A percentile compares a stretch with the other conserved stretches of the same genome.
These are phyloP conservation scores for Glaciozyma antarctica DNA, from an alignment of 768 basidiomycete species.

Conservation along the genomic window DNA sequence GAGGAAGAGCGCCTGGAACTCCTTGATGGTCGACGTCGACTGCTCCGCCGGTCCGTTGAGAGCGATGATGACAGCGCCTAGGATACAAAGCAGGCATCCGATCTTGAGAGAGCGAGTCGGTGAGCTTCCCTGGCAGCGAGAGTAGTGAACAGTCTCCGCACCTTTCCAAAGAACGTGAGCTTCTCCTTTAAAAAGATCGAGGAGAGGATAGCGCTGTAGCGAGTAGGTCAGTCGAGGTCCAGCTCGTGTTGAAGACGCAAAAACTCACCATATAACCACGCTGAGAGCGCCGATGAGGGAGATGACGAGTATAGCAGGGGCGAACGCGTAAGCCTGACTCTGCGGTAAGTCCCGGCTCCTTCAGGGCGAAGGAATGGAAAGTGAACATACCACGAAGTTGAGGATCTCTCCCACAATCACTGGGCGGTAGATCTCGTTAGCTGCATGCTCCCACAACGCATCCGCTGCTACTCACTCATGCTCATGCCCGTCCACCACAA, in stretches of 20 bases:
- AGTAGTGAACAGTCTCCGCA: too few relatives aligned
- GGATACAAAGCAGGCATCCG: constrained; percentile 80
- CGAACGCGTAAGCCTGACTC: neutral
- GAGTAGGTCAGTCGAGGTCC: neutral
- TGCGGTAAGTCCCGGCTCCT: neutral
- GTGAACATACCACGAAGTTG: constrained; percentile 36
- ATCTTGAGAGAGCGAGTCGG: constrained; percentile 46
- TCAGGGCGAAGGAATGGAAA: neutral
- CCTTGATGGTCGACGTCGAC: constrained; percentile 38
- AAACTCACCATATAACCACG: constrained; percentile 62
- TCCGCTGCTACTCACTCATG: constrained; percentile 46
- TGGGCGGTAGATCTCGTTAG: constrained; percentile 47
- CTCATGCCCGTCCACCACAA: constrained; percentile 91
- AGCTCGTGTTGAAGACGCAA: too few relatives aligned
- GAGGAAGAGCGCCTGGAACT: constrained; percentile 71
- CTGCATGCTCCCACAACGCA: too few relatives aligned
- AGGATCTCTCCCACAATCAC: constrained; percentile 62
- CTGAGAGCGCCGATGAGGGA: constrained; percentile 93
- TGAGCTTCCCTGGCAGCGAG: too few relatives aligned
- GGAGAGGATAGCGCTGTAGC: constrained; percentile 60
- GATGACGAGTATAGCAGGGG: constrained; percentile 66
- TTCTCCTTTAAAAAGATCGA: constrained; percentile 75
- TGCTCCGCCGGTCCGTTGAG: constrained; percentile 54
- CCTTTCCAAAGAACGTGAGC: constrained; percentile 80
- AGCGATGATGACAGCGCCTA: constrained; percentile 81